These are phyloP conservation scores for Fusarium sp. DNA, from an alignment of 2,329 filamentous ascomycete genomes.

Conservation along the genomic window DNA sequence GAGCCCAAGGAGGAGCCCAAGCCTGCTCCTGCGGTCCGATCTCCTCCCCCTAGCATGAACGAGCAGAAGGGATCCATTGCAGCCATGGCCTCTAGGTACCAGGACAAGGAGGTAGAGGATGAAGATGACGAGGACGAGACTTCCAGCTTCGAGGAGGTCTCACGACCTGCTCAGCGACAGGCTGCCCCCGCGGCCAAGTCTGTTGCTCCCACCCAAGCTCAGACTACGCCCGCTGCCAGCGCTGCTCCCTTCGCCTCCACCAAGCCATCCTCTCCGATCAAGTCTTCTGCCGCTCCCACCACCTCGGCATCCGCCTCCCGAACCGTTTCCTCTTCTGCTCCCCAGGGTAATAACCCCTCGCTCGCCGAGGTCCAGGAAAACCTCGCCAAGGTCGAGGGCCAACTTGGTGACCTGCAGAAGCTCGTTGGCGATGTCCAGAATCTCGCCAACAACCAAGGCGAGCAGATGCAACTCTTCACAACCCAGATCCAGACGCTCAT, in stretches of 20 bases:
- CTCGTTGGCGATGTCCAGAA: slow-evolving; percentile 86
- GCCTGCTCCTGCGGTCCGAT: slow-evolving; percentile 60
- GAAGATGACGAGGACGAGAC: slow-evolving; percentile 76
- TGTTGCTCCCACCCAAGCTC: slow-evolving; percentile 53
- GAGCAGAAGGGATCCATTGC: slow-evolving; percentile 92
- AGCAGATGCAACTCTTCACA: slow-evolving; percentile 80
- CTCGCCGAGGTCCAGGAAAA: slow-evolving; percentile 81
- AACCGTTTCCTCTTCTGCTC: slow-evolving; percentile 49
- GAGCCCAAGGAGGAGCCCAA: slow-evolving; percentile 70
- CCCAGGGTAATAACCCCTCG: slow-evolving; percentile 71
- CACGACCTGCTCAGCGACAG: slow-evolving; percentile 79
- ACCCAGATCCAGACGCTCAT: slow-evolving; percentile 86
- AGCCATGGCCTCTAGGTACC: slow-evolving; percentile 87
- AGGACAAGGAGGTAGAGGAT: slow-evolving; percentile 78
- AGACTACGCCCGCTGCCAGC: slow-evolving; percentile 39
- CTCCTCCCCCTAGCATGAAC: slow-evolving; percentile 78
- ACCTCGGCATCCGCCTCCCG: slow-evolving; percentile 51
- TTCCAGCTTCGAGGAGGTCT: slow-evolving; percentile 89
- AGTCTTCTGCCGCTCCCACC: slow-evolving; percentile 43
- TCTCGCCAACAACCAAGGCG: slow-evolving; percentile 83
- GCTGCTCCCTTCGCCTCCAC: slow-evolving; percentile 41
- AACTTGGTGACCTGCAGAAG: slow-evolving; percentile 82
- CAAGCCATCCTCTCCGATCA: slow-evolving; percentile 55
- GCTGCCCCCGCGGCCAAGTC: slow-evolving; percentile 60
- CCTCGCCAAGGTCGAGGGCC: slow-evolving; percentile 78